Percentiles rank a stretch among this genome's conserved stretches.
phyloP scores from a whole-genome alignment of 306 rosid species.

The Biancaea sappan region DNA sequence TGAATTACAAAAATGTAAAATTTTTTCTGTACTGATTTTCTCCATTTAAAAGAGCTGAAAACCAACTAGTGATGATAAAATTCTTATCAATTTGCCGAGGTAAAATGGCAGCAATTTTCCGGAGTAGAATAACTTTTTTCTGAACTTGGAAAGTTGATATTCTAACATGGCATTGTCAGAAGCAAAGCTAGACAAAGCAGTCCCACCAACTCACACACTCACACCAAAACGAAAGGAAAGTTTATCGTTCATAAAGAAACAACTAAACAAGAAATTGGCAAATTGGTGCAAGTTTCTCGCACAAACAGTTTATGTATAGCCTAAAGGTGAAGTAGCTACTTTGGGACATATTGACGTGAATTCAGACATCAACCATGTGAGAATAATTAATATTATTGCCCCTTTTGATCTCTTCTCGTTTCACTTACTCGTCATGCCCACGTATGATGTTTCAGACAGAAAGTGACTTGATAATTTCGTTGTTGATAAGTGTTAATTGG shows the following conservation, averaged over 20 bases:
- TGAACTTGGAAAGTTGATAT: conserved; percentile 17
- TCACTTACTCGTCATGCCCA: conserved; percentile 5
- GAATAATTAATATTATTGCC: conserved; percentile 18
- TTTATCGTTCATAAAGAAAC: background rate
- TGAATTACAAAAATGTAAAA: too few species aligned
- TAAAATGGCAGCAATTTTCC: background rate
- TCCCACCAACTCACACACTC: too few species aligned
- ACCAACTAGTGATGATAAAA: too few species aligned
- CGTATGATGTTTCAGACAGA: conserved; percentile 34
- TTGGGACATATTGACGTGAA: conserved; percentile 31
- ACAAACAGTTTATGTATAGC: background rate
- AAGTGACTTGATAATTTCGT: conserved; percentile 20
- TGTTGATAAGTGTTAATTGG: background rate
- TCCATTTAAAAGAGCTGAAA: too few species aligned
- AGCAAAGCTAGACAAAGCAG: conserved; percentile 29
- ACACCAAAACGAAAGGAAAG: conserved; percentile 7
- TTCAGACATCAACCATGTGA: conserved; percentile 37
- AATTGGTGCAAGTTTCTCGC: conserved; percentile 2
- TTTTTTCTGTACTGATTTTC: too few species aligned
- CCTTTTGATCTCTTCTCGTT: conserved; percentile 18
- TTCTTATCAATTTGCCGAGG: conserved; percentile 9
- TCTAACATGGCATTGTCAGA: conserved; percentile 37
- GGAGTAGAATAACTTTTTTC: conserved; percentile 7
- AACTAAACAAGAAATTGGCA: background rate
- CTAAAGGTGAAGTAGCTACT: too few species aligned